Evolutionary conservation across 768 basidiomycete species (phyloP), one percentile per base, ranked within the genome.

Genomic region (Exidia glandulosa): DNA sequence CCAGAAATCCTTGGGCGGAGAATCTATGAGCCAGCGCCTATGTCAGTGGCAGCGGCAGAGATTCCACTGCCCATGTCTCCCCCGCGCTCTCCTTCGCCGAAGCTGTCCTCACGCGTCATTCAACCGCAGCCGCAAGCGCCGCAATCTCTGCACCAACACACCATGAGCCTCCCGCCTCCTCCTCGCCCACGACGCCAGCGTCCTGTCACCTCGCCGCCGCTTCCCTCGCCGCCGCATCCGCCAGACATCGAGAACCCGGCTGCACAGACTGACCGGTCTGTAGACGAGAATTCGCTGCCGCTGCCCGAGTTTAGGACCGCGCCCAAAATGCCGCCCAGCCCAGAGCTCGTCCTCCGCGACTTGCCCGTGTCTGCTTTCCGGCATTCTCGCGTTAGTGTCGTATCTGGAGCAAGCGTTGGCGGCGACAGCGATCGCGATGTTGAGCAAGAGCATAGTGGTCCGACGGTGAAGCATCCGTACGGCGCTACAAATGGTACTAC

Each of bases 131-230:
- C 36, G 36, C 19, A 9, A 10, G 9, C 36, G 36, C 9, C 36
- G 10, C 41, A 45, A 19, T 23, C 41, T 45, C 41, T 19, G 41
- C 41, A 45, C 23, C 41, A 45, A 19, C 41, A 45, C 41, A 12
- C 41, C 19, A 54, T 29, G 27, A 54, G 50, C 30, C 25, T 54
- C 25, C 50, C 50, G 50, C 50, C 50, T 13, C 50, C 50, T 29
- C 50, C 50, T 14, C 50, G 50, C 30, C 50, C 27, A 27, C 14
- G 10, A 19, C 50, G 50, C 4, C 50, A 29, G 14, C 50, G 50
- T 27, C 50, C 50, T 9, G 19, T 30, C 67, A 68, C n/a, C 66
- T 72, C 55, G 54, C 59, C 7, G 27, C 69, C 29, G 73, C 74
- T 14, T 58, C 64, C 36, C 32, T 65, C 31, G 66, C 73, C 23